Percentiles rank a stretch among this genome's conserved stretches.
Evolutionary conservation across 2,329 filamentous ascomycete species (phyloP).

Genomic region (Kalmusia sp.): DNA sequence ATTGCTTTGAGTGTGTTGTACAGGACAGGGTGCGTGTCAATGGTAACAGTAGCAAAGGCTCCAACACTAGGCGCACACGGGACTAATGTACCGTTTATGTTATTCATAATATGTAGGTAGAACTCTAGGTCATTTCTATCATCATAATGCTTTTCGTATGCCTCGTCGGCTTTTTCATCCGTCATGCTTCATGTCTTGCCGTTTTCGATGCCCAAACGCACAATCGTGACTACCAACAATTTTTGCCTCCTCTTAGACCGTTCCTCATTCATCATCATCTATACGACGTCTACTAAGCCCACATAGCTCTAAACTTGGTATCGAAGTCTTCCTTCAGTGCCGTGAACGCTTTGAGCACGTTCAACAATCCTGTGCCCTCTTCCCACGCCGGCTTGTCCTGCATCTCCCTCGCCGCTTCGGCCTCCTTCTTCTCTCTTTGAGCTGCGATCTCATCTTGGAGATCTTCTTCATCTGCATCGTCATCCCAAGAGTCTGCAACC

Average conservation of each 20-base stretch:
- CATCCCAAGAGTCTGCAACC: conserved; percentile 51
- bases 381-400: conserved; percentile 46
- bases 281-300: conserved; percentile 58
- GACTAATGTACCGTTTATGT: not conserved
- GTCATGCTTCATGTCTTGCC: not conserved
- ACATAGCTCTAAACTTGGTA: conserved; percentile 67
- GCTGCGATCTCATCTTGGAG: conserved; percentile 36
- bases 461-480: conserved; percentile 47
- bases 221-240: not conserved
- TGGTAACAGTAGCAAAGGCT: not conserved
- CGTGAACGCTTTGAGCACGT: conserved; percentile 66
- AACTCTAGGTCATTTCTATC: conserved; percentile 1
- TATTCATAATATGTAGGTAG: not conserved
- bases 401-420: conserved; percentile 25
- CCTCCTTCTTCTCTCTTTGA: conserved; percentile 35
- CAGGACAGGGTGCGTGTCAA: not conserved
- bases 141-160: conserved; percentile 5
- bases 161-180: not conserved
- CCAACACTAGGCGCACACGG: not conserved
- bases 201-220: not conserved
- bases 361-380: conserved; percentile 57
- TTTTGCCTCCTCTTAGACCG: not conserved
- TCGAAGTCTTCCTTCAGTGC: conserved; percentile 67
- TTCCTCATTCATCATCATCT: no score
- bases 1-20: no score